These are phyloP conservation scores for Nemania diffusa DNA, from an alignment of 2,329 filamentous ascomycete genomes.

Conservation along the genomic window DNA sequence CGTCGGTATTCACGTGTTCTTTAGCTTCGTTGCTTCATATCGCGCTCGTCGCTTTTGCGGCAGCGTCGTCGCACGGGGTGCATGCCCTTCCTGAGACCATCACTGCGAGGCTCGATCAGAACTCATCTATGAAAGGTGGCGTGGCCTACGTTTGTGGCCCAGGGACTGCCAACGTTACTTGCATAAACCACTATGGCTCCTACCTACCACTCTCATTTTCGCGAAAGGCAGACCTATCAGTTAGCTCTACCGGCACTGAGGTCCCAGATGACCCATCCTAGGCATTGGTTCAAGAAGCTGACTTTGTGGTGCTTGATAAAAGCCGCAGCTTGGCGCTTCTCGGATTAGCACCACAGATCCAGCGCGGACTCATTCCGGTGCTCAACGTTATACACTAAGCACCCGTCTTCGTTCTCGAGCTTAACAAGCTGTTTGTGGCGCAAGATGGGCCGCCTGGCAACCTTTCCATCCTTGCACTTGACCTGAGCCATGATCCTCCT, in stretches of 20 bases:
- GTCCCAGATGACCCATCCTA: conserved; percentile 18
- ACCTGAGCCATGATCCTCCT: conserved; percentile 20
- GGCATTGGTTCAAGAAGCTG: conserved; percentile 18
- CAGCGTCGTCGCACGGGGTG: too few species aligned
- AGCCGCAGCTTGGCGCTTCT: conserved; percentile 18
- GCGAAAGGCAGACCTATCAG: conserved; percentile 10
- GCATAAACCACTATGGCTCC: conserved; percentile 18
- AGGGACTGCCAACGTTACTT: conserved; percentile 21
- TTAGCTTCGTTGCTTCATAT: too few species aligned
- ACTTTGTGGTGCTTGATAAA: conserved; percentile 20
- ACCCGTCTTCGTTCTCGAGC: conserved; percentile 12
- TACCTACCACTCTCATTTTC: conserved; percentile 11
- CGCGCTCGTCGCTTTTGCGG: too few species aligned
- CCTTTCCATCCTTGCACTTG: conserved; percentile 15
- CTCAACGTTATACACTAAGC: conserved; percentile 26
- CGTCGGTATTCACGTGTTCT: too few species aligned
- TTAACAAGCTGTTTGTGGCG: conserved; percentile 23
- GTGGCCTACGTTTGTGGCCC: conserved; percentile 18
- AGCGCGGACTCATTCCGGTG: conserved; percentile 9
- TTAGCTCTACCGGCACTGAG: conserved; percentile 7
- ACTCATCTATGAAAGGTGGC: too few species aligned
- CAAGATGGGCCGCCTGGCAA: conserved; percentile 22
- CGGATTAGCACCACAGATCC: conserved; percentile 10
- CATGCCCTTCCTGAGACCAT: too few species aligned
- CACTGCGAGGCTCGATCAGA: too few species aligned